phyloP scores from a whole-genome alignment of 108 stramenopile genomes.

The Parietichytrium sp. region DNA sequence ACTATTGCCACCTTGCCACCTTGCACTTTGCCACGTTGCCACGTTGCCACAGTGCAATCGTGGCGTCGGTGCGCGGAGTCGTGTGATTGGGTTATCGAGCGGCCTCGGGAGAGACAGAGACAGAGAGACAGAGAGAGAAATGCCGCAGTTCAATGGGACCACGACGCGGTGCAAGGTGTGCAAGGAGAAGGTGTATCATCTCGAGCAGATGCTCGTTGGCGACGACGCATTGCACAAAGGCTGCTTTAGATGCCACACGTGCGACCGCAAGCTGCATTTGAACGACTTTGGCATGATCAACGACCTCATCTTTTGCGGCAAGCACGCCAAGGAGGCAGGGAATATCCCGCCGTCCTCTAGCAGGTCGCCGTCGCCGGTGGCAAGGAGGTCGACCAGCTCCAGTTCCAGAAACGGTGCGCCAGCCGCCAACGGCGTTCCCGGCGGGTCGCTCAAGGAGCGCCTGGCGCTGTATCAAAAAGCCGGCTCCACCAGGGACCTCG shows the following conservation, averaged over 20 bases:
- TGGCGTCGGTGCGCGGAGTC: no score
- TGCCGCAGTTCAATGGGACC: neutral
- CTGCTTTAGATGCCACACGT: conserved; percentile 20
- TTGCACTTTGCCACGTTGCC: no score
- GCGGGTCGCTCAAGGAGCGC: no score
- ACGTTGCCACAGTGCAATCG: no score
- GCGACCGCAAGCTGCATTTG: conserved; percentile 7
- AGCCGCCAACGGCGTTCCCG: no score
- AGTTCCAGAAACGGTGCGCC: neutral
- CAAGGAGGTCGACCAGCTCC: neutral
- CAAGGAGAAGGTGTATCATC: conserved; percentile 21
- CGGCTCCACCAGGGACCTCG: no score
- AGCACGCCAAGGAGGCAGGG: neutral
- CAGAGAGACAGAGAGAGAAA: no score
- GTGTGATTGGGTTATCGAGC: no score
- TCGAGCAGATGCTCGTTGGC: conserved; percentile 30
- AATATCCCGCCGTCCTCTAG: neutral
- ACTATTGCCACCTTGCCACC: no score
- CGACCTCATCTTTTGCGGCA: neutral
- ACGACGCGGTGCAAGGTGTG: conserved; percentile 27
- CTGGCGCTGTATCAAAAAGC: no score
- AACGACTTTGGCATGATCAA: conserved; percentile 15
- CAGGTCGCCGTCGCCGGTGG: conserved; percentile 22
- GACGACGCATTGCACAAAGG: conserved; percentile 29
- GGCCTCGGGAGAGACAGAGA: no score